Evolutionary conservation across 2,329 filamentous ascomycete species (phyloP), one percentile per base, ranked within the genome.

Genomic region (Aspergillus sp.): DNA sequence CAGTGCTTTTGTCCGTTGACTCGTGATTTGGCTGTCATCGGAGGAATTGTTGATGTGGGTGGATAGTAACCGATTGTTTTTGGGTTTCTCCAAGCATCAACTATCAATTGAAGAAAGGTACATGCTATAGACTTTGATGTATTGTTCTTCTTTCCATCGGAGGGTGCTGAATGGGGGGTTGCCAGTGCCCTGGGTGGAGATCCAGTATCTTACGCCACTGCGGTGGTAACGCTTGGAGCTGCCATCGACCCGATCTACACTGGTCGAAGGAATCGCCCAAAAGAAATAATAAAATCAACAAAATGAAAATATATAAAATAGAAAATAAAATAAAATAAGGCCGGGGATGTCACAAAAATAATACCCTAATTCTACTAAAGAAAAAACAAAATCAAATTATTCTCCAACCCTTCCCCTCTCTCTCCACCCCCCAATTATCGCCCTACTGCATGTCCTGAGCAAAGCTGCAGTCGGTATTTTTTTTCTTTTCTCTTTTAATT

Each of bases 391-490:
- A 49, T 42, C 32, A 50, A 49, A 43, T 17, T 7, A 44, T 33
- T 11, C 9, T 42, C 16, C 40, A 8, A 13, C 17, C 40, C 40
- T 17, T 4, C 19, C 40, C 16, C 40, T 17, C 19, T 10, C 38
- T 19, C 38, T 38, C 14, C 26, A 30, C 26, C 26, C 22, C 17
- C 20, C 17, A 53, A 51, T 26, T 47, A 32, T 50, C 52, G 50
- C 52, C 46, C 55, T 60, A 53, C 51, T 59, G 54, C 59, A 61
- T 52, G 57, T 49, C 52, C 50, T 50, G 50, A 45, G 49, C 47
- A 59, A 50, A 53, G 50, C 48, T 60, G 52, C 58, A 59, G 53
- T 49, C 40, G 50, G 48, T 53, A 44, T 50, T 46, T 53, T 26
- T 45, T 26, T 14, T 45, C 8, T 10, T 45, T 20, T 13, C n/a